Evolutionary conservation across 2,329 filamentous ascomycete genomes (phyloP).

Genomic region (Aspergillus glaucus): DNA sequence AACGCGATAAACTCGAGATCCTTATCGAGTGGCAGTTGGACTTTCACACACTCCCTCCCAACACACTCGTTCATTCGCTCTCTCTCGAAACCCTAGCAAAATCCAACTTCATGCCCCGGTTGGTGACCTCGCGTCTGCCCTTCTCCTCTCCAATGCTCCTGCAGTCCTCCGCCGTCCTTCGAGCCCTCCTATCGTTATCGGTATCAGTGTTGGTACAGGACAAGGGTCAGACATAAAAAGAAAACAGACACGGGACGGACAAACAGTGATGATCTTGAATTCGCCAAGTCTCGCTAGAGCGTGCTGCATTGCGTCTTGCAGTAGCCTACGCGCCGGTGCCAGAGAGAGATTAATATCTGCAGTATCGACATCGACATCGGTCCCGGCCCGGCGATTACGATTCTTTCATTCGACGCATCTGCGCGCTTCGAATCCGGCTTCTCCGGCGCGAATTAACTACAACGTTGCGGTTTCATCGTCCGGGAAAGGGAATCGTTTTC

Average conservation of each 20-base stretch:
- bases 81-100: background rate
- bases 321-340: slow-evolving; percentile 23
- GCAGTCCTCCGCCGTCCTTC: slow-evolving; percentile 3
- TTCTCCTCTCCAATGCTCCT: slow-evolving; percentile 11
- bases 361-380: slow-evolving; percentile 7
- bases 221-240: background rate
- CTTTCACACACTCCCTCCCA: background rate
- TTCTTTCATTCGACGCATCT: slow-evolving; percentile 23
- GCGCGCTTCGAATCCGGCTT: slow-evolving; percentile 14
- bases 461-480: slow-evolving; percentile 69
- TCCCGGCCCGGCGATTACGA: slow-evolving; percentile 5
- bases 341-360: slow-evolving; percentile 15
- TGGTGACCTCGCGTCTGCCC: background rate
- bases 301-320: slow-evolving; percentile 27
- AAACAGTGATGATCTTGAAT: slow-evolving; percentile 23
- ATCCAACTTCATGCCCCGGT: background rate
- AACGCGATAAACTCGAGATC: background rate
- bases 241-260: background rate
- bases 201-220: slow-evolving; percentile 9
- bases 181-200: background rate
- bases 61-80: background rate
- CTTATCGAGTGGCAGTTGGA: background rate
- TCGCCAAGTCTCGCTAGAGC: slow-evolving; percentile 24
- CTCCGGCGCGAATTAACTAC: slow-evolving; percentile 52
- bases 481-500: slow-evolving; percentile 63